A percentile compares a stretch with the other conserved stretches of the same genome.
phyloP scores from a whole-genome alignment of 164 flowering plant genomes.

The Warburgia ugandensis region DNA sequence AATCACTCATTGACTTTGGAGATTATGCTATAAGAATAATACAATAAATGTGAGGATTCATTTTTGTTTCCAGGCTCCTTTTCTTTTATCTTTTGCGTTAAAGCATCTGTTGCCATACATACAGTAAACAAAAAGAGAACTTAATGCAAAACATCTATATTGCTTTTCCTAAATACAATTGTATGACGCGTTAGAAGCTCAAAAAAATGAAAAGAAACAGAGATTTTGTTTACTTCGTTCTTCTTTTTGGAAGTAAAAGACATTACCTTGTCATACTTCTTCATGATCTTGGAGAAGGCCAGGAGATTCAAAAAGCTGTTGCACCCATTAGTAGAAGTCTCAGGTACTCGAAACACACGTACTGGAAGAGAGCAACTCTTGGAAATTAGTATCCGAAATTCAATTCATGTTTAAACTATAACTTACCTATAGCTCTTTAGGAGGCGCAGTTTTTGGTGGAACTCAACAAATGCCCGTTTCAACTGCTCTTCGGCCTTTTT shows the following conservation, averaged over 20 bases:
- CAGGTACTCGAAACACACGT: slow-evolving; percentile 1
- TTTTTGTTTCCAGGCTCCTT: no score
- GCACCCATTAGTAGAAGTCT: slow-evolving; percentile 7
- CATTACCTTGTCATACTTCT: slow-evolving; percentile 81
- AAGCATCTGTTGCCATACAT: no score
- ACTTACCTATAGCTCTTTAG: slow-evolving; percentile 63
- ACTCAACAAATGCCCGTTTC: slow-evolving; percentile 43
- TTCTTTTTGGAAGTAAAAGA: not conserved
- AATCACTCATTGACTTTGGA: no score
- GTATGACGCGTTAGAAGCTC: not conserved
- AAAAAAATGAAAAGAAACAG: not conserved
- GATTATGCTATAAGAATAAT: no score
- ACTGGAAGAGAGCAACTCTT: not conserved
- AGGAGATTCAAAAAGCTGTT: slow-evolving; percentile 61
- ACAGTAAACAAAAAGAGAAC: slow-evolving; percentile 1
- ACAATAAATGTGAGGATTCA: no score
- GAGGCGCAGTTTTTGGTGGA: slow-evolving; percentile 50
- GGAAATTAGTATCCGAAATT: not conserved
- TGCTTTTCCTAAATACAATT: not conserved
- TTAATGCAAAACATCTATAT: not conserved
- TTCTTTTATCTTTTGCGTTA: no score
- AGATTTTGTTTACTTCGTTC: no score
- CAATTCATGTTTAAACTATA: not conserved
- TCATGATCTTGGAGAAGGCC: slow-evolving; percentile 80
- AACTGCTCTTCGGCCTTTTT: slow-evolving; percentile 47